These are phyloP conservation scores for Boletus insuetus DNA, from an alignment of 768 basidiomycete genomes.

Conservation along the genomic window DNA sequence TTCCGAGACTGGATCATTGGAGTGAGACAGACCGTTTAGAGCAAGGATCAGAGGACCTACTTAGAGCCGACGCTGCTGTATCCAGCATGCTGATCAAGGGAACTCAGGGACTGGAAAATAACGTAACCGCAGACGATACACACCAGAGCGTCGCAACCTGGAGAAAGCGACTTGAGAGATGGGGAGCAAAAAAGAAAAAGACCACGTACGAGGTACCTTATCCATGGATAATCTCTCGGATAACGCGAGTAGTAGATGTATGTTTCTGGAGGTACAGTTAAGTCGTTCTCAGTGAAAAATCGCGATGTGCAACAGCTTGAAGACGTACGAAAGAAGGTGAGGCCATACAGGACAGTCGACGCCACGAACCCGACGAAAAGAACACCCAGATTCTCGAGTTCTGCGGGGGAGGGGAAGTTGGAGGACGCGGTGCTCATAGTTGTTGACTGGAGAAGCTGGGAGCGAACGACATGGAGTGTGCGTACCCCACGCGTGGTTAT, in stretches of 20 bases:
- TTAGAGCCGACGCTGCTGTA: conserved; percentile 24
- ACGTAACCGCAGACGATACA: not conserved
- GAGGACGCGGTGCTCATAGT: conserved; percentile 15
- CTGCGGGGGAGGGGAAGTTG: conserved; percentile 13
- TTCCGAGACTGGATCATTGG: conserved; percentile 21
- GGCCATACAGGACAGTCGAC: conserved; percentile 29
- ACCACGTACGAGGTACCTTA: conserved; percentile 20
- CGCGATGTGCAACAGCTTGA: not conserved
- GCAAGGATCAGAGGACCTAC: conserved; percentile 10
- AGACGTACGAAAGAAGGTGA: conserved; percentile 34
- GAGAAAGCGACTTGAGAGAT: not conserved
- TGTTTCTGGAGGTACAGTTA: conserved; percentile 11
- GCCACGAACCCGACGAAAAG: conserved; percentile 29
- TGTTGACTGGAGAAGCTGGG: not conserved
- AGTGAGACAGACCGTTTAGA: conserved; percentile 4
- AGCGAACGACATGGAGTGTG: conserved; percentile 1
- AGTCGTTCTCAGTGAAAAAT: not conserved
- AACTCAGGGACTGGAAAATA: not conserved
- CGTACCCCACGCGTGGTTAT: not conserved
- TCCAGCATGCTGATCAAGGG: conserved; percentile 18
- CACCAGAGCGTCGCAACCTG: conserved; percentile 25
- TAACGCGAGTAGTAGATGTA: conserved; percentile 32
- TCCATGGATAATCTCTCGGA: conserved; percentile 17
- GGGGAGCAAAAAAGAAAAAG: not conserved
- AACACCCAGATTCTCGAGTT: conserved; percentile 24